Base-by-base conservation (phyloP, 352 stramenopile genomes). In the Albugo laibachii region DNA sequence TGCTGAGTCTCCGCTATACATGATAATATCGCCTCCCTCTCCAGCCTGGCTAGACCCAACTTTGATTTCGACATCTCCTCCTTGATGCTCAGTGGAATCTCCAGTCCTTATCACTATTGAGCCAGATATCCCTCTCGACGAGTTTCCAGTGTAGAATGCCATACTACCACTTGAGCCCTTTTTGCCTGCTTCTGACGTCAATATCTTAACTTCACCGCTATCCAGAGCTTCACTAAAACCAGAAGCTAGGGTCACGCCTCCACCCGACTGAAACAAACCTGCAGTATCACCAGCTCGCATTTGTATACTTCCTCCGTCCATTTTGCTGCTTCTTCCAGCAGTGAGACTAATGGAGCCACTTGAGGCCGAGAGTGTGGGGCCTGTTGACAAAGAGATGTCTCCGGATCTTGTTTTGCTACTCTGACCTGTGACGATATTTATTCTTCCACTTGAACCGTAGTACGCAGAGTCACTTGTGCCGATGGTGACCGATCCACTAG, bases 91-190 rank as follows among this genome's bases (percentile, higher is more conserved):
- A 14, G 44, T 48, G 13, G 82, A 72, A 16, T 48, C 45, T n/a
- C 83, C 83, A n/a, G 80, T 91, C 4, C 47, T 58, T 8, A 94
- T 35, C 4, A 55, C 57, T 40, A 94, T 67, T 14, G 56, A 45
- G n/a, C 84, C 83, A 3, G 75, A 84, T 47, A 79, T 65, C 34
- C 75, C 74, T 45, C 53, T 59, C 37, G 46, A 55, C 41, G 72
- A 57, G 24, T 56, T 66, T 19, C 77, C 82, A 20, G 81, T 85
- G 1, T 47, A 64, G 35, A 91, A 53, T 19, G 50, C 48, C 44
- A 94, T 62, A n/a, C 56, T 64, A 2, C 83, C 81, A 52, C 72
- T 93, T 14, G 66, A 64, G n/a, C 86, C 86, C 50, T 58, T 51
- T 43, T 55, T 64, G 12, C 84, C 85, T 11, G 83, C 83, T 35